Evolutionary conservation across 2,329 filamentous ascomycete species (phyloP), one percentile per base, ranked within the genome.

Genomic region (Ophiobolus disseminans): DNA sequence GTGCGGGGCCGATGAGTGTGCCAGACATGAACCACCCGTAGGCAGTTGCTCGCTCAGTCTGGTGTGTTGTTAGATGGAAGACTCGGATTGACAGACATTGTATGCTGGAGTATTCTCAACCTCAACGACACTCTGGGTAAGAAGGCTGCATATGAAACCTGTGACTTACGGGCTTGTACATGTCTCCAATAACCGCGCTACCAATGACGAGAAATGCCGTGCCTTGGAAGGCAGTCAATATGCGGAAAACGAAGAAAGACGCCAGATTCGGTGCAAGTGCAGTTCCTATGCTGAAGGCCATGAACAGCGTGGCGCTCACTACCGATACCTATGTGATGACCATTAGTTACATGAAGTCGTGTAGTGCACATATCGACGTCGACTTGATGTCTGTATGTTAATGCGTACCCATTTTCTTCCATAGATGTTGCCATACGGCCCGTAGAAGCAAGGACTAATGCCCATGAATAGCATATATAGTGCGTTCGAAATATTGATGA

Each of bases 381-480:
- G n/a, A n/a, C n/a, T n/a, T n/a, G n/a, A n/a, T n/a, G n/a, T 22
- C 25, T 22, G 17, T 19, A 34, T 25, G 42, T 46, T 25, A 44
- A 46, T 47, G 40, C 77, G 48, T 47, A 78, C 86, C 73, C 72
- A 76, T 65, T 77, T 76, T 37, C 77, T 61, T 4, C 78, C 78
- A 48, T 77, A 80, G 1, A 76, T 74, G 34, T 74, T 75, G 4
- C 73, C 88, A 50, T 90, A 75, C 0, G 89, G 89, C 0, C 88
- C 87, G 82, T 87, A 92, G 44, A 91, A 81, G 8, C 86, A 80
- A 1, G 88, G 70, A 31, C 65, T 68, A 1, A 72, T 46, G 0
- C 86, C 88, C 88, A 91, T 92, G 59, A 87, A 85, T 4, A 86
- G 70, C 76, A 90, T 81, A 59, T 90, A 90, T n/a, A 87, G 72